Evolutionary conservation across 2,329 filamentous ascomycete genomes (phyloP).

Genomic region (Fusarium chaquense): DNA sequence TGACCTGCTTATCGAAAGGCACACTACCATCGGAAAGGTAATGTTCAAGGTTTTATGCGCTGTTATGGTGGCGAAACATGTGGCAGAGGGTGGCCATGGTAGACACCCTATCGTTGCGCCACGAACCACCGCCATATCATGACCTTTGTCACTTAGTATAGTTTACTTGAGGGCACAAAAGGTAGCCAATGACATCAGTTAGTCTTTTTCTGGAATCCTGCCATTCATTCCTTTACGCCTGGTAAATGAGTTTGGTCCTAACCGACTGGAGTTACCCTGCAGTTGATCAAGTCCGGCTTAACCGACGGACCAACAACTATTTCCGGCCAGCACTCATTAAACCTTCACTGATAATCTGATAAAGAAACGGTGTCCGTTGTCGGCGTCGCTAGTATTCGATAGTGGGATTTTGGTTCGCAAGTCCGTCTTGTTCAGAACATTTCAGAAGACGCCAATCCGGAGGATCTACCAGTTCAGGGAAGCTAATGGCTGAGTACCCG

Average conservation of each 20-base stretch:
- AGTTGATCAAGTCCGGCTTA: background rate
- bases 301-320: background rate
- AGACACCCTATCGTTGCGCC: no score
- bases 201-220: background rate
- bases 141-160: no score
- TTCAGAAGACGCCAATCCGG: background rate
- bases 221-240: background rate
- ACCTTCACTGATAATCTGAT: no score
- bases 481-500: background rate
- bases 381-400: background rate
- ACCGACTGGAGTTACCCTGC: background rate
- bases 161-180: no score
- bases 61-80: no score
- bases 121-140: no score
- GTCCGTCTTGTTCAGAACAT: background rate
- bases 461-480: slow-evolving; percentile 2
- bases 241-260: background rate
- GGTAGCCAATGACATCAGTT: no score
- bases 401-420: background rate
- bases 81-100: no score
- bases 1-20: no score
- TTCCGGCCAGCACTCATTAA: background rate
- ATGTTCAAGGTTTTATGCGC: no score
- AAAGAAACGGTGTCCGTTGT: background rate
- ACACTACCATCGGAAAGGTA: no score